These are phyloP conservation scores for Phytophthora pistaciae DNA, from an alignment of 352 stramenopile species.

Conservation along the genomic window DNA sequence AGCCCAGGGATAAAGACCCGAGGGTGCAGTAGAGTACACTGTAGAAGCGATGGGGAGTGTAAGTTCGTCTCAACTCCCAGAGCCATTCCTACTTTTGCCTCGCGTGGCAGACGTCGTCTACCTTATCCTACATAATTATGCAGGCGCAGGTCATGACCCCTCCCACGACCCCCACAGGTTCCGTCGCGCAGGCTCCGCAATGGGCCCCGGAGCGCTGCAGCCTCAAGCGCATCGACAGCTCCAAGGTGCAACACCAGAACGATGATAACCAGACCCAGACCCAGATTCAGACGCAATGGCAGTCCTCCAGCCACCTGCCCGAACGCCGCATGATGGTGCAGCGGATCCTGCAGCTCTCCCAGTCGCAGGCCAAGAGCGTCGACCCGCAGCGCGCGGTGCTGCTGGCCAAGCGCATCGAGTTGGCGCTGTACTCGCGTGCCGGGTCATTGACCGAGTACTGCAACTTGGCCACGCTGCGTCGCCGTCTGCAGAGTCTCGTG, in stretches of 20 bases:
- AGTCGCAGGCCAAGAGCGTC: slow-evolving; percentile 28
- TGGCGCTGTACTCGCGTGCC: slow-evolving; percentile 77
- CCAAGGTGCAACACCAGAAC: slow-evolving; percentile 17
- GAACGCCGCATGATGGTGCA: slow-evolving; percentile 76
- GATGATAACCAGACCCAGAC: too few relatives aligned
- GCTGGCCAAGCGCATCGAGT: slow-evolving; percentile 78
- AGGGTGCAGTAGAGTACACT: slow-evolving; percentile 24
- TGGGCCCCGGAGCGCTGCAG: slow-evolving; percentile 45
- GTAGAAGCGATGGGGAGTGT: too few relatives aligned
- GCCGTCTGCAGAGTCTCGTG: slow-evolving; percentile 75
- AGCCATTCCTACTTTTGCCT: slow-evolving; percentile 33
- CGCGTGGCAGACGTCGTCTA: background rate
- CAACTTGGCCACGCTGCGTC: slow-evolving; percentile 73
- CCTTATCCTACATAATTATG: slow-evolving; percentile 10
- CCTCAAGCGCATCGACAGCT: slow-evolving; percentile 25
- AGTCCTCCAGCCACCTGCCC: slow-evolving; percentile 62
- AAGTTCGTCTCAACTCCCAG: too few relatives aligned
- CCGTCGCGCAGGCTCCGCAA: slow-evolving; percentile 22
- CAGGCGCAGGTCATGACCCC: slow-evolving; percentile 30
- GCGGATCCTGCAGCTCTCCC: slow-evolving; percentile 73
- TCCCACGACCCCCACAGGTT: slow-evolving; percentile 35
- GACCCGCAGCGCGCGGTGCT: slow-evolving; percentile 28
- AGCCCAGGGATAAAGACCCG: slow-evolving; percentile 26
- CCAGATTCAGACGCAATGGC: slow-evolving; percentile 50
- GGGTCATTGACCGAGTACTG: slow-evolving; percentile 74